Evolutionary conservation across 2,329 filamentous ascomycete genomes (phyloP).

Genomic region (Diplodia intermedia): DNA sequence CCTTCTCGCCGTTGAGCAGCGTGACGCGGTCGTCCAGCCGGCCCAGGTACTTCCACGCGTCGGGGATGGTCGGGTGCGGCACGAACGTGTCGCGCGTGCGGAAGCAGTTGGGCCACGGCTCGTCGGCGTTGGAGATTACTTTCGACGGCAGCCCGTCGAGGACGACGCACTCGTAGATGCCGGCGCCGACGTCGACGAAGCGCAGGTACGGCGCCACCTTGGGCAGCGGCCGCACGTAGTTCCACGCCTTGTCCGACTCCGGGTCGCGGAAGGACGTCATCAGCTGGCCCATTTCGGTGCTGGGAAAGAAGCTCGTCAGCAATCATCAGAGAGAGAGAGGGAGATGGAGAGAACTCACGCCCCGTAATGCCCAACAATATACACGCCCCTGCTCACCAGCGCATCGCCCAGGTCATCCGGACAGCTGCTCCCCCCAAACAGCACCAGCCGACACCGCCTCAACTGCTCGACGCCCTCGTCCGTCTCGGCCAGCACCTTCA

Average conservation of each 20-base stretch:
- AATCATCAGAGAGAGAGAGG: background rate
- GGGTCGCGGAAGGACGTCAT: conserved; percentile 65
- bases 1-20: conserved; percentile 60
- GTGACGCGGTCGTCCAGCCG: conserved; percentile 57
- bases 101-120: conserved; percentile 52
- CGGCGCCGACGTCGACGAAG: conserved; percentile 10
- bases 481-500: conserved; percentile 68
- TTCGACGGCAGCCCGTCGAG: conserved; percentile 42
- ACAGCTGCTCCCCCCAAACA: conserved; percentile 65
- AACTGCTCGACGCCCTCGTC: conserved; percentile 60
- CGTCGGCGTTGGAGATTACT: conserved; percentile 52
- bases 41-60: conserved; percentile 57
- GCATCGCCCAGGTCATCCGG: conserved; percentile 65
- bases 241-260: conserved; percentile 63
- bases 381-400: conserved; percentile 61
- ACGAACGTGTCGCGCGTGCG: conserved; percentile 59
- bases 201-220: conserved; percentile 47
- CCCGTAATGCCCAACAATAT: conserved; percentile 64
- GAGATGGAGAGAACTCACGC: conserved; percentile 48
- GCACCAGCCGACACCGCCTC: conserved; percentile 58
- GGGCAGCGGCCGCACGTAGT: conserved; percentile 60
- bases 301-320: background rate
- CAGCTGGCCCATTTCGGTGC: conserved; percentile 66
- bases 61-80: conserved; percentile 51
- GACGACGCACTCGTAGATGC: conserved; percentile 35